phyloP scores from a whole-genome alignment of 495 filamentous ascomycete species.

The Penicilliopsis zonata region DNA sequence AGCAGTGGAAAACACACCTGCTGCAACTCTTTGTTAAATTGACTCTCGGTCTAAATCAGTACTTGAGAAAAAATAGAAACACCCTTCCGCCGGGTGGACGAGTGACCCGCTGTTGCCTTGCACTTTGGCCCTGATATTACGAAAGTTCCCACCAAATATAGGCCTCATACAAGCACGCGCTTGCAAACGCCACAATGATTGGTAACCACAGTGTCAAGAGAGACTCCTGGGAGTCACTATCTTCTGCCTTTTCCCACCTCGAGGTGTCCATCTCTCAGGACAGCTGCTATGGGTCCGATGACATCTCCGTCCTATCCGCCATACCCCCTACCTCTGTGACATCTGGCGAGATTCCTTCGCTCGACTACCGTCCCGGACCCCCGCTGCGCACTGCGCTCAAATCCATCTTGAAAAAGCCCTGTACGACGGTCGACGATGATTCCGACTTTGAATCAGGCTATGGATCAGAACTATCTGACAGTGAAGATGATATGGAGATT shows the following conservation, averaged over 20 bases:
- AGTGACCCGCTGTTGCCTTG: too few species aligned
- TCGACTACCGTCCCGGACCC: conserved; percentile 7
- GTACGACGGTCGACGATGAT: conserved; percentile 14
- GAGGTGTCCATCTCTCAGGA: conserved; percentile 34
- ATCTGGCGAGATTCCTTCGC: conserved; percentile 11
- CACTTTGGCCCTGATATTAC: too few species aligned
- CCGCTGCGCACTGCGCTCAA: conserved; percentile 21
- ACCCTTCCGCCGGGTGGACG: not conserved
- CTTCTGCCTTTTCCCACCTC: conserved; percentile 26
- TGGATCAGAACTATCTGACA: conserved; percentile 26
- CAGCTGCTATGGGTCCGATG: conserved; percentile 36
- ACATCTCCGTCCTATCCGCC: conserved; percentile 25
- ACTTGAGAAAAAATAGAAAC: not conserved
- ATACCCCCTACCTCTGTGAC: conserved; percentile 12
- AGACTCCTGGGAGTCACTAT: conserved; percentile 32
- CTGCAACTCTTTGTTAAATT: not conserved
- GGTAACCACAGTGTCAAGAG: conserved; percentile 12
- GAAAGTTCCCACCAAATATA: too few species aligned
- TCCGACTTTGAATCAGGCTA: conserved; percentile 30
- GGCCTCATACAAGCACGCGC: too few species aligned
- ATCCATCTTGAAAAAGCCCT: conserved; percentile 29
- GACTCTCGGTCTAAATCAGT: not conserved
- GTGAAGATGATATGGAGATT: conserved; percentile 6
- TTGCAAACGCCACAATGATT: too few species aligned
- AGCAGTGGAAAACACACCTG: not conserved